Percentiles rank a stretch among this genome's conserved stretches.
These are phyloP conservation scores for Triticum monococcum DNA, from an alignment of 176 grass and related monocot species.

Conservation along the genomic window DNA sequence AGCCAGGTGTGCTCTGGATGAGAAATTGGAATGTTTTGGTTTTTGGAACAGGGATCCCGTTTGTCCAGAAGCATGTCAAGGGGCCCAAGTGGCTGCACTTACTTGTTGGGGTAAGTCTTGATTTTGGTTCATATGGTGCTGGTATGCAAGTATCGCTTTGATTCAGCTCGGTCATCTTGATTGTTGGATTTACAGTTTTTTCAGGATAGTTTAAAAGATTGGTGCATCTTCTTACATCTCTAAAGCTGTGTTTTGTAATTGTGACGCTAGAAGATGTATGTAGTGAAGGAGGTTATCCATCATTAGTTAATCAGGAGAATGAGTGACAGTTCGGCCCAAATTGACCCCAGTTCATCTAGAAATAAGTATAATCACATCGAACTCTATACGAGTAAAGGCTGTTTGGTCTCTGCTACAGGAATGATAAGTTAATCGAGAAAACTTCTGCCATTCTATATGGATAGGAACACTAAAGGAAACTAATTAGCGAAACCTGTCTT, in stretches of 20 bases:
- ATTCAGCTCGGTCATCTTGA: neutral
- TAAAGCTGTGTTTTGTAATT: neutral
- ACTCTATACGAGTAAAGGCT: neutral
- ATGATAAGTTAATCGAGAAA: neutral
- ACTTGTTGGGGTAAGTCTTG: conserved; percentile 58
- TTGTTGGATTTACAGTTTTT: neutral
- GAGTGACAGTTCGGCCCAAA: neutral
- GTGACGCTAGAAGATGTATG: neutral
- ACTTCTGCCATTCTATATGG: neutral
- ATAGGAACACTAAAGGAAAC: neutral
- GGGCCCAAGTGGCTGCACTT: conserved; percentile 86
- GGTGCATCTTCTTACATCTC: neutral
- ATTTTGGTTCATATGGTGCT: neutral
- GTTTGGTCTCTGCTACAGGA: neutral
- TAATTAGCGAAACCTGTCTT: neutral
- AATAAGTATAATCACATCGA: neutral
- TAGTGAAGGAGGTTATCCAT: neutral
- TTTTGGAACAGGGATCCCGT: conserved; percentile 67
- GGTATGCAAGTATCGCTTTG: neutral
- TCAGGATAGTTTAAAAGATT: neutral
- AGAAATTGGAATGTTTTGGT: neutral
- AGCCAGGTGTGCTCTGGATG: neutral
- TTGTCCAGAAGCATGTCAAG: conserved; percentile 89
- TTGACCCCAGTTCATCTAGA: neutral
- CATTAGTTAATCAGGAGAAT: neutral